Evolutionary conservation across 2,329 filamentous ascomycete genomes (phyloP).

Genomic region (Xylaria arbuscula): DNA sequence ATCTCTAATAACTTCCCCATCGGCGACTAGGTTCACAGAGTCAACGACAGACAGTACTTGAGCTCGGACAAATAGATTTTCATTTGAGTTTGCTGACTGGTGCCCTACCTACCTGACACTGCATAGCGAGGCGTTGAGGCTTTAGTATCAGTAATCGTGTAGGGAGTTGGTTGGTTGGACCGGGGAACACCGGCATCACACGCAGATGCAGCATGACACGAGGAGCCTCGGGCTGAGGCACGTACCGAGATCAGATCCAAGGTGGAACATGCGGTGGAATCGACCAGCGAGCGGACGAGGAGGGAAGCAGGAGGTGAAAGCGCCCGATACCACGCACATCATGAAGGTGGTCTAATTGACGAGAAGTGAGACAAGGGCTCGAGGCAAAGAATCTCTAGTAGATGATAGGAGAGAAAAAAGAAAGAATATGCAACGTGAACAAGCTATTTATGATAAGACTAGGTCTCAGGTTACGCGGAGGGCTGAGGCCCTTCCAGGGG

Average conservation of each 20-base stretch:
- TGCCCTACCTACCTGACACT: constrained; percentile 16
- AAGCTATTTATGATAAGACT: constrained; percentile 39
- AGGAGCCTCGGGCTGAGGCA: constrained; percentile 24
- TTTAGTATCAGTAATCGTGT: constrained; percentile 37
- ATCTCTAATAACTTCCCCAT: constrained; percentile 8
- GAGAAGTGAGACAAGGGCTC: constrained; percentile 14
- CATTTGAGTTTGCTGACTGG: constrained; percentile 16
- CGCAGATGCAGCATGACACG: constrained; percentile 32
- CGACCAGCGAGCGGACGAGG: constrained; percentile 1
- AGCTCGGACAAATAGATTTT: constrained; percentile 2
- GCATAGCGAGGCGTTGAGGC: constrained; percentile 33
- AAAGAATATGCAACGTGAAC: constrained; percentile 34
- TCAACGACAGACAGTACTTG: constrained; percentile 2
- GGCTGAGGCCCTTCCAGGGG: constrained; percentile 26
- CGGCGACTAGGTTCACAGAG: background rate
- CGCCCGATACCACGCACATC: constrained; percentile 8
- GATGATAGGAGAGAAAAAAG: constrained; percentile 31
- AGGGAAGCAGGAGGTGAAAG: constrained; percentile 1
- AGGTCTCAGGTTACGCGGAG: constrained; percentile 38
- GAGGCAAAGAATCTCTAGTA: constrained; percentile 21
- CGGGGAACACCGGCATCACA: constrained; percentile 28
- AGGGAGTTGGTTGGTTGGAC: constrained; percentile 36
- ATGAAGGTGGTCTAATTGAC: constrained; percentile 25
- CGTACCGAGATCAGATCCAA: constrained; percentile 13
- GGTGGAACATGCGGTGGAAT: constrained; percentile 25